Evolutionary conservation across 1,284 basidiomycete species (phyloP).

Genomic region (Cryptococcus sp.): DNA sequence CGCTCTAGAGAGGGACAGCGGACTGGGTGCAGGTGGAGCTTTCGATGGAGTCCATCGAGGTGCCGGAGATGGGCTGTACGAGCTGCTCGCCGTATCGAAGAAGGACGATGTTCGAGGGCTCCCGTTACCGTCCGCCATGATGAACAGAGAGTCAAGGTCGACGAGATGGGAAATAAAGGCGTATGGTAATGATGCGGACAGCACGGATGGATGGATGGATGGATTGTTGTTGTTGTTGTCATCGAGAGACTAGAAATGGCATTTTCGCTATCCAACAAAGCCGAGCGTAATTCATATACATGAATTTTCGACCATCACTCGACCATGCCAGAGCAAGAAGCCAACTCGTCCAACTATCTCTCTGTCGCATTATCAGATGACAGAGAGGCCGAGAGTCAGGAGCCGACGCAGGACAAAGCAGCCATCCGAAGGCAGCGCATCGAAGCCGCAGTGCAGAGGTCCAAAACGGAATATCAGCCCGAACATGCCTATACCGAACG

Average conservation of each 20-base stretch:
- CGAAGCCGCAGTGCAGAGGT: constrained; percentile 33
- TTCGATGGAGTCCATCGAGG: constrained; percentile 13
- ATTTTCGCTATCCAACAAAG: too few relatives aligned
- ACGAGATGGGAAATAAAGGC: not conserved
- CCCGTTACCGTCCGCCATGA: too few relatives aligned
- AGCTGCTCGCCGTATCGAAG: constrained; percentile 31
- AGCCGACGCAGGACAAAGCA: constrained; percentile 7
- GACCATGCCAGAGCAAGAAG: too few relatives aligned
- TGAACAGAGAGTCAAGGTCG: too few relatives aligned
- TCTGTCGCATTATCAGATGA: constrained; percentile 1
- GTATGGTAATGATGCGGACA: not conserved
- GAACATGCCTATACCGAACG: constrained; percentile 42
- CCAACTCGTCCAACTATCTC: constrained; percentile 3
- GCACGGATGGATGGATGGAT: not conserved
- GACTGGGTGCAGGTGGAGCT: constrained; percentile 23
- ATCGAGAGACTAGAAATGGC: not conserved
- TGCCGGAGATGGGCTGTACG: constrained; percentile 21
- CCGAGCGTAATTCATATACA: too few relatives aligned
- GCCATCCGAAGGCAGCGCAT: constrained; percentile 26
- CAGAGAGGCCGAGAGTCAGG: not conserved
- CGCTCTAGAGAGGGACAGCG: constrained; percentile 34
- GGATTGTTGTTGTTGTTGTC: not conserved
- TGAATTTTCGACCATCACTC: too few relatives aligned
- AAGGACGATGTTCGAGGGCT: constrained; percentile 36
- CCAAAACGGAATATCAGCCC: constrained; percentile 33